Evolutionary conservation across 768 basidiomycete genomes (phyloP), one percentile per base, ranked within the genome.

Genomic region (Tulasnella sp.): DNA sequence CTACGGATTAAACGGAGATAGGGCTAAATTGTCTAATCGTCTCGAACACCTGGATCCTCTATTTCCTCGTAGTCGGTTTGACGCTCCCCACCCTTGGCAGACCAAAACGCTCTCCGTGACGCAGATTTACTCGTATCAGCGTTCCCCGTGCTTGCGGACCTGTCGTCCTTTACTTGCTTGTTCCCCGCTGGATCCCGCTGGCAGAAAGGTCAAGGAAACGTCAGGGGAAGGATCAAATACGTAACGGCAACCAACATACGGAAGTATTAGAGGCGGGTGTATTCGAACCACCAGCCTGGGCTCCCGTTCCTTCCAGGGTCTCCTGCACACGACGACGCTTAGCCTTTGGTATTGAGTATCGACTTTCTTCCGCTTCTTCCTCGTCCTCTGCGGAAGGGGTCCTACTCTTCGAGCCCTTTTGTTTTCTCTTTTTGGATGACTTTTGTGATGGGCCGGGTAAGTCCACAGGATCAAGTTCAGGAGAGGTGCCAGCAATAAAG

Each of bases 61-160:
- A 68, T 18, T 24, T 27, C 27, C 16, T 34, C 62, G 16, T 68
- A 7, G 62, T 68, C 62, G 62, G 5, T 6, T 9, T 16, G 16
- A 36, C 62, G 31, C 18, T 75, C 75, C 9, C 40, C 75, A n/a
- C 27, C 75, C 56, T 75, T 75, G 34, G 75, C 75, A 36, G 44
- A 56, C 75, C 75, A 75, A 75, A 75, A 75, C 3, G 42, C 74
- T 46, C 74, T 44, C 44, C 74, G 74, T 68, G 27, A 68, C 14
- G 62, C 27, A 27, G 27, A 27, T 68, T 68, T 68, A 14, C 62
- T 68, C 12, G 62, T 8, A 68, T 68, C 62, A 68, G 62, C 21
- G 21, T 34, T 68, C 34, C n/a, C 62, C 27, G 62, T 14, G 34
- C 62, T 68, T 68, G 21, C 24, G 24, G 62, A 14, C 62, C 18